These are phyloP conservation scores for Cruciata laevipes DNA, from an alignment of 257 asterid species.

Conservation along the genomic window DNA sequence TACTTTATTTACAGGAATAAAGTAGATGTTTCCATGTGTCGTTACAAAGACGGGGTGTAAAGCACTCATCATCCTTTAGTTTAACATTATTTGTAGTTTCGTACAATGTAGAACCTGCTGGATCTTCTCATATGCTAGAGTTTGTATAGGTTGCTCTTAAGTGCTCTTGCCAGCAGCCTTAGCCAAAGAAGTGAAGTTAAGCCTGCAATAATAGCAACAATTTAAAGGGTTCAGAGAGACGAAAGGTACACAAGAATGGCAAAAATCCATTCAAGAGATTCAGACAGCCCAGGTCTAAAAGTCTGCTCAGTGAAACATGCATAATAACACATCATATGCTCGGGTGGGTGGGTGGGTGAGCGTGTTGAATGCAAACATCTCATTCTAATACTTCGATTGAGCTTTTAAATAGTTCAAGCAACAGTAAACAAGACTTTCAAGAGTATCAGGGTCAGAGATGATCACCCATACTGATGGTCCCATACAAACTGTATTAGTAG, in stretches of 20 bases:
- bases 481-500: background rate
- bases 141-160: background rate
- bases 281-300: too few species aligned
- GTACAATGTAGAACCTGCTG: constrained; percentile 10
- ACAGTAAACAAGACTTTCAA: background rate
- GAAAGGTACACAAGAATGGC: background rate
- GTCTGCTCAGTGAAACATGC: background rate
- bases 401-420: background rate
- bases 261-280: background rate
- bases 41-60: background rate
- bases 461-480: background rate
- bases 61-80: background rate
- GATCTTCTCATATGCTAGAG: background rate
- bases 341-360: too few species aligned
- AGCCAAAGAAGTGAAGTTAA: constrained; percentile 22
- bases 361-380: background rate
- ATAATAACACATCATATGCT: too few species aligned
- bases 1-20: constrained; percentile 2
- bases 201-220: constrained; percentile 10
- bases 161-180: constrained; percentile 22
- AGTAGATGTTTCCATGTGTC: background rate
- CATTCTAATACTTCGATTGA: background rate
- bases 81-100: constrained; percentile 10
- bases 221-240: background rate
- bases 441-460: background rate